These are phyloP conservation scores for Kluyveromyces lactis DNA, from an alignment of 805 yeast genomes.

Conservation along the genomic window DNA sequence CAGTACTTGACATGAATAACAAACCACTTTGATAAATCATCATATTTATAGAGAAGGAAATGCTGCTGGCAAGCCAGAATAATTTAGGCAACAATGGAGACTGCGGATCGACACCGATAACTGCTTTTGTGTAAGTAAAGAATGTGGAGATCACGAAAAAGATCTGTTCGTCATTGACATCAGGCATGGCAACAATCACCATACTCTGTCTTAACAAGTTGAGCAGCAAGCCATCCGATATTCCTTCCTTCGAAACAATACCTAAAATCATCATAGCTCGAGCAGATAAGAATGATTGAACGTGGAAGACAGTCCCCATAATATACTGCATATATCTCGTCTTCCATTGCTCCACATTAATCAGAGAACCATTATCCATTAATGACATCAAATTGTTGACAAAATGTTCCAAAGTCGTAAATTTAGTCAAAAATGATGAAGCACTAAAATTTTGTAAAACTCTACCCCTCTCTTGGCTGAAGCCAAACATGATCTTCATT, in stretches of 20 bases:
- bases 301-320: conserved; percentile 50
- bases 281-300: conserved; percentile 51
- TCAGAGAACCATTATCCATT: conserved; percentile 39
- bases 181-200: conserved; percentile 29
- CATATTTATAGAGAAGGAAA: conserved; percentile 28
- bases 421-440: conserved; percentile 32
- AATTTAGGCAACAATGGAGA: conserved; percentile 24
- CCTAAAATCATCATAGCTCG: conserved; percentile 67
- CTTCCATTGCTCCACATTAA: conserved; percentile 47
- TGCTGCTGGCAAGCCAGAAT: conserved; percentile 32
- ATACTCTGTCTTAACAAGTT: conserved; percentile 24
- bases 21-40: conserved; percentile 35
- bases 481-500: conserved; percentile 60
- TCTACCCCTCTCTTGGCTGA: conserved; percentile 45
- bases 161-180: conserved; percentile 25
- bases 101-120: conserved; percentile 31
- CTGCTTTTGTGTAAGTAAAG: conserved; percentile 33
- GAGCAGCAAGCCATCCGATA: conserved; percentile 44
- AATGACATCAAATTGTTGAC: conserved; percentile 48
- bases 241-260: conserved; percentile 53
- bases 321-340: conserved; percentile 59
- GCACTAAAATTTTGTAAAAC: conserved; percentile 28
- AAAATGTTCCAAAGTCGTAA: conserved; percentile 45
- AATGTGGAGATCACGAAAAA: conserved; percentile 31
- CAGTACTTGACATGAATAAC: conserved; percentile 30